A percentile compares a stretch with the other conserved stretches of the same genome.
These are phyloP conservation scores for Pleurotus platypus DNA, from an alignment of 768 basidiomycete genomes.

Conservation along the genomic window DNA sequence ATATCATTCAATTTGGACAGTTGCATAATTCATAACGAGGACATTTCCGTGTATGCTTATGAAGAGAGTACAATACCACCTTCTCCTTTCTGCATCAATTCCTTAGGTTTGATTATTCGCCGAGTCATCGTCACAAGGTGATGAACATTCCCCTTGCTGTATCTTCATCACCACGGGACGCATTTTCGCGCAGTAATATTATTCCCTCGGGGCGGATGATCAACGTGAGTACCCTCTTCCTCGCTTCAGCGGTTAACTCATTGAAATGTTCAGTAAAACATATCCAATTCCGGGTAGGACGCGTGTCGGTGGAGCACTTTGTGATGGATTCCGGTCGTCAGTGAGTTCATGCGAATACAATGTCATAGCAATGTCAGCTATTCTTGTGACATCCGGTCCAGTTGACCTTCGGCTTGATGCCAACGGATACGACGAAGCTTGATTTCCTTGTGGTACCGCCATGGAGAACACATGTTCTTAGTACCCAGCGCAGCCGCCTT, in stretches of 20 bases:
- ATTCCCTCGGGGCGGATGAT: too few relatives aligned
- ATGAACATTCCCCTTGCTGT: not conserved
- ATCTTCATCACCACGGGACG: constrained; percentile 4
- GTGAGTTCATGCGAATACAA: too few relatives aligned
- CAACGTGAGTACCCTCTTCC: too few relatives aligned
- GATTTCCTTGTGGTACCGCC: not conserved
- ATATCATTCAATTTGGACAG: not conserved
- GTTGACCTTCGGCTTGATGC: not conserved
- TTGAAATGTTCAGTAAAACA: not conserved
- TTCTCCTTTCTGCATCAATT: not conserved
- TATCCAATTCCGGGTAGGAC: not conserved
- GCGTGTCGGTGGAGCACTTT: not conserved
- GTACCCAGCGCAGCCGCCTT: not conserved
- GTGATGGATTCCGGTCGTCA: not conserved
- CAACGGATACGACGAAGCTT: not conserved
- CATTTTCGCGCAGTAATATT: not conserved
- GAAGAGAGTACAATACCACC: constrained; percentile 5
- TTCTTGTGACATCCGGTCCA: too few relatives aligned
- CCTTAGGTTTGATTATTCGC: not conserved
- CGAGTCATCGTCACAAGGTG: not conserved
- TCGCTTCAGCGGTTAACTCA: too few relatives aligned
- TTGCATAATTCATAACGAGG: constrained; percentile 4
- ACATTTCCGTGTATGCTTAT: constrained; percentile 4
- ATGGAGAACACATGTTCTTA: not conserved
- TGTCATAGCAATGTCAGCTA: too few relatives aligned